These are phyloP conservation scores for Metroxylon sagu DNA, from an alignment of 176 grass and related monocot species.

Conservation along the genomic window DNA sequence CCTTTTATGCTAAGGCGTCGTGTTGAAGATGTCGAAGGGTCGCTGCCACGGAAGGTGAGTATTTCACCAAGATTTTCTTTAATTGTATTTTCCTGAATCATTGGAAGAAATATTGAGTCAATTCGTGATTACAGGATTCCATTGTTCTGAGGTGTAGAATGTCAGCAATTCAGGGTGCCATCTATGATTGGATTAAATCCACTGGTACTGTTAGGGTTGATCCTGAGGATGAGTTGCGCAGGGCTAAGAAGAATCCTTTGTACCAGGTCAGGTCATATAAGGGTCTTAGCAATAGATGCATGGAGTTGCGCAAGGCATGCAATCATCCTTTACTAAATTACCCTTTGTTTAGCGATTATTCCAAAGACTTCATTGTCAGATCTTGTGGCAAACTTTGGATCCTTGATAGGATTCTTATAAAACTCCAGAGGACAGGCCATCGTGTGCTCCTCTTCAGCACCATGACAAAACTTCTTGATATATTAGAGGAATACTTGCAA, in stretches of 20 bases:
- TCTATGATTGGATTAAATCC: slow-evolving; percentile 99
- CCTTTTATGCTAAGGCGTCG: slow-evolving; percentile 97
- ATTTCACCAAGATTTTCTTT: not conserved
- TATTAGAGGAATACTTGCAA: slow-evolving; percentile 93
- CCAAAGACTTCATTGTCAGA: slow-evolving; percentile 82
- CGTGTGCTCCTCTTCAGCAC: slow-evolving; percentile 97
- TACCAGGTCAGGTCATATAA: slow-evolving; percentile 80
- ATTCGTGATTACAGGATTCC: slow-evolving; percentile 48
- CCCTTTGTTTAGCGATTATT: slow-evolving; percentile 62
- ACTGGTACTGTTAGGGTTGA: slow-evolving; percentile 99
- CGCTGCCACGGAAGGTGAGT: slow-evolving; percentile 81
- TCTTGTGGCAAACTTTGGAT: slow-evolving; percentile 98
- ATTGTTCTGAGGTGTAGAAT: slow-evolving; percentile 98
- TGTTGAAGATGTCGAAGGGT: slow-evolving; percentile 98
- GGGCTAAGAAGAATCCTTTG: slow-evolving; percentile 68
- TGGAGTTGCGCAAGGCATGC: slow-evolving; percentile 97
- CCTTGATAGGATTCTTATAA: slow-evolving; percentile 95
- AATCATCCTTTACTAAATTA: slow-evolving; percentile 93
- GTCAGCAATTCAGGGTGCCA: slow-evolving; percentile 85
- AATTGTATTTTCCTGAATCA: too few relatives aligned
- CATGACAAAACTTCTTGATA: slow-evolving; percentile 99
- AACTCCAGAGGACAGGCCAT: slow-evolving; percentile 83
- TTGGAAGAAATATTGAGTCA: slow-evolving; percentile 18
- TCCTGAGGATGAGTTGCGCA: slow-evolving; percentile 78
- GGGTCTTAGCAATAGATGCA: slow-evolving; percentile 97